phyloP scores from a whole-genome alignment of 2,329 filamentous ascomycete species.

The Mycosphaerella arachidis region DNA sequence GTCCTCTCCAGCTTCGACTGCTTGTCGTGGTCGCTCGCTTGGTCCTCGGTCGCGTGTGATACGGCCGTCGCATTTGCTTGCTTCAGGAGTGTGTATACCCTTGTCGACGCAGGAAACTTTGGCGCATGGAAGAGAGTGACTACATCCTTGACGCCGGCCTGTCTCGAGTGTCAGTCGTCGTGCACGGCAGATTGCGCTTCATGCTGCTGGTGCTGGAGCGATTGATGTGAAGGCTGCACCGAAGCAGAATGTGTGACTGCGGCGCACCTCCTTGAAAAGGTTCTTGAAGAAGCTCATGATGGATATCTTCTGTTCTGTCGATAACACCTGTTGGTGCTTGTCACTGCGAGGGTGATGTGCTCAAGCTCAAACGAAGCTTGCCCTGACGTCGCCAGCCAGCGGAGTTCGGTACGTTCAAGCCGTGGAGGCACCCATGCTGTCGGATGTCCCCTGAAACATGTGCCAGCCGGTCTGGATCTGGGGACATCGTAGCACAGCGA shows the following conservation, averaged over 20 bases:
- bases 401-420: neutral
- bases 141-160: slow-evolving; percentile 61
- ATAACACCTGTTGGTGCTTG: neutral
- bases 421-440: neutral
- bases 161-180: neutral
- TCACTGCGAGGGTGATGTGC: neutral
- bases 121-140: slow-evolving; percentile 95
- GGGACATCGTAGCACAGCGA: no score
- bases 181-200: neutral
- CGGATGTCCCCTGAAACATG: neutral
- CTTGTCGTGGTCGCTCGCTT: slow-evolving; percentile 61
- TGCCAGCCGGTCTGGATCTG: neutral
- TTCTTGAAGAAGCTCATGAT: slow-evolving; percentile 44
- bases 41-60: slow-evolving; percentile 66
- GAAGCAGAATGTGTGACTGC: neutral
- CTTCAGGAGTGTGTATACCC: slow-evolving; percentile 73
- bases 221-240: neutral
- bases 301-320: neutral
- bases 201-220: neutral
- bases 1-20: slow-evolving; percentile 58
- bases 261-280: slow-evolving; percentile 44
- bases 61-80: slow-evolving; percentile 67
- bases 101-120: slow-evolving; percentile 64
- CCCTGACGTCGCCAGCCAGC: neutral
- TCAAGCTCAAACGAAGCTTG: neutral